Base-by-base conservation (phyloP, 1,284 basidiomycete genomes). In the Ustilago nuda region DNA sequence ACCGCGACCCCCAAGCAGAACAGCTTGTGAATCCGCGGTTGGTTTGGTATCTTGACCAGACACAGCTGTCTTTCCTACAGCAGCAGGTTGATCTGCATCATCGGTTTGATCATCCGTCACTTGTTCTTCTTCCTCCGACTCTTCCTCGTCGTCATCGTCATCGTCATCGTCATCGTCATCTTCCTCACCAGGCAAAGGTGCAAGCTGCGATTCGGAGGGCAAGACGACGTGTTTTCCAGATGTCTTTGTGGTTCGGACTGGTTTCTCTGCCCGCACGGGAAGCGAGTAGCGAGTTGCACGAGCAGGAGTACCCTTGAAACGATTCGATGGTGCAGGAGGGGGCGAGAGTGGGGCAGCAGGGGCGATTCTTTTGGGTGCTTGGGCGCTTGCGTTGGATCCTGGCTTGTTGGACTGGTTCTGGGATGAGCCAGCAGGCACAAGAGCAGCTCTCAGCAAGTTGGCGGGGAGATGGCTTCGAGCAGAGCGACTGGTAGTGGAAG, bases 221-320 rank as follows among this genome's bases (percentile, higher is more conserved):
- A 98, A 89, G 23, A 95, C 89, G 7, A 98, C 94, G 76, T 96
- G 93, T 84, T 94, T 94, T 80, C 95, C 94, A 0, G 92, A 92
- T 1, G 92, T 94, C 87, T 98, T 98, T 15, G 93, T 94, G 0
- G 93, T 92, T 53, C 95, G 89, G 4, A 86, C 93, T 87, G 66
- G 91, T 76, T 85, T 85, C 54, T 85, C 84, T 8, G 82, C 59
- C 7, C 84, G 74, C 4, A 85, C 83, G 4, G 84, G 84, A 15
- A 85, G 72, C 45, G 83, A 84, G 66, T 85, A 85, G 33, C 82
- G 79, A 15, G 77, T 82, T 0, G 81, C 66, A 15, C 83, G 73
- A 32, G 83, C 76, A 0, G 84, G 84, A 2, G 84, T 85, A 13
- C 84, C 84, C 50, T 85, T 84, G 61, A 79, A 79, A 13, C 75